Percentiles rank a stretch among this genome's conserved stretches.
phyloP scores from a whole-genome alignment of 2,329 filamentous ascomycete species.

The Teratosphaeria epicoccoides region DNA sequence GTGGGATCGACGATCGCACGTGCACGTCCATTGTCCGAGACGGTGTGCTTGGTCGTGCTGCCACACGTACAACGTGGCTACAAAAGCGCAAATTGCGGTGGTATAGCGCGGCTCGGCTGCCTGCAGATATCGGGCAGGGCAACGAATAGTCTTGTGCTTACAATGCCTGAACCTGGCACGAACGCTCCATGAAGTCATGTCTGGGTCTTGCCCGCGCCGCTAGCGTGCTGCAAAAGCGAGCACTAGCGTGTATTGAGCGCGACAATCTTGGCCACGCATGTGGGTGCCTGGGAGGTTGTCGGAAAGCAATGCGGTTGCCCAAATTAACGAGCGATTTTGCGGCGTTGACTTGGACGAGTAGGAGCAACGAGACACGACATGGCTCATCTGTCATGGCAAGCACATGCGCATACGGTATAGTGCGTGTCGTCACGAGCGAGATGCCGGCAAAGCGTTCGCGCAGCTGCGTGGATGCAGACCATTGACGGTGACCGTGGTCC shows the following conservation, averaged over 20 bases:
- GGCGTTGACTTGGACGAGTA: not conserved
- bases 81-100: not conserved
- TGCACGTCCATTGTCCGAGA: too few relatives aligned
- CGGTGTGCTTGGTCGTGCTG: too few relatives aligned
- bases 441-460: not conserved
- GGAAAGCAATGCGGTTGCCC: not conserved
- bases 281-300: not conserved
- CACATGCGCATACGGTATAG: not conserved
- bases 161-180: not conserved
- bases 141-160: not conserved
- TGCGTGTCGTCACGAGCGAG: not conserved
- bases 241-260: not conserved
- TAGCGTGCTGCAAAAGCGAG: not conserved
- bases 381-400: not conserved
- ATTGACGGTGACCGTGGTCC: not conserved
- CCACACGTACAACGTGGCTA: not conserved
- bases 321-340: not conserved
- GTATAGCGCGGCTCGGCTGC: not conserved
- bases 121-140: not conserved
- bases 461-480: not conserved
- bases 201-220: not conserved
- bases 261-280: not conserved
- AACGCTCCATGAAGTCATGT: not conserved
- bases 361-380: not conserved
- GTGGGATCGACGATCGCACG: too few relatives aligned